Conservation (phyloP, 2,329 filamentous ascomycete genomes). For the Arthrobotrys musiformis region DNA sequence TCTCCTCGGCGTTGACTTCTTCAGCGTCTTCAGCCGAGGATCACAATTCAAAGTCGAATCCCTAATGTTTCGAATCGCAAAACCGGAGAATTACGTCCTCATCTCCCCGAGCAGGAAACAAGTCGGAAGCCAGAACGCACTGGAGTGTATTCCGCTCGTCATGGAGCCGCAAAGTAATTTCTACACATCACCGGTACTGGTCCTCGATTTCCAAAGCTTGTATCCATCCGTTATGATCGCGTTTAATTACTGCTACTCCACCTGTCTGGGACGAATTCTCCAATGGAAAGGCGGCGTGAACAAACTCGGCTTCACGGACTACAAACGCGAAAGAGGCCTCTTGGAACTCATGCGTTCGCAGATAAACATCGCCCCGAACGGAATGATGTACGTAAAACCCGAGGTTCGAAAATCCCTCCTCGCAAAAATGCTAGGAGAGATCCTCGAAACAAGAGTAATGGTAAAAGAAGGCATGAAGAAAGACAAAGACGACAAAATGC, state of each 20-base stretch:
- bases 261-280: slow-evolving; percentile 85
- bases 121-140: slow-evolving; percentile 84
- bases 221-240: slow-evolving; percentile 99
- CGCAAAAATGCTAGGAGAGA: slow-evolving; percentile 95
- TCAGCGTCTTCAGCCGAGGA: slow-evolving; percentile 91
- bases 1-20: slow-evolving; percentile 93
- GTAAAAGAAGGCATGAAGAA: slow-evolving; percentile 94
- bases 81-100: slow-evolving; percentile 92
- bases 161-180: slow-evolving; percentile 98
- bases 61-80: slow-evolving; percentile 97
- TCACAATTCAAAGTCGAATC: slow-evolving; percentile 99
- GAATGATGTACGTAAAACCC: slow-evolving; percentile 91
- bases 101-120: slow-evolving; percentile 91
- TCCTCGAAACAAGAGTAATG: slow-evolving; percentile 96
- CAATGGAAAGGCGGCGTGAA: slow-evolving; percentile 84
- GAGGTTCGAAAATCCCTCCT: slow-evolving; percentile 88
- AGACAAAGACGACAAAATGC: slow-evolving; percentile 84
- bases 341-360: slow-evolving; percentile 82
- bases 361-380: slow-evolving; percentile 93
- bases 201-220: slow-evolving; percentile 93
- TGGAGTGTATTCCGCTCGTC: slow-evolving; percentile 92
- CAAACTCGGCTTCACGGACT: slow-evolving; percentile 95
- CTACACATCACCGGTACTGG: slow-evolving; percentile 87
- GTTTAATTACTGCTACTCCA: slow-evolving; percentile 99
- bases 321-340: slow-evolving; percentile 78